Conservation (phyloP, 2,329 filamentous ascomycete genomes). For the Emericellopsis cladophorae region DNA sequence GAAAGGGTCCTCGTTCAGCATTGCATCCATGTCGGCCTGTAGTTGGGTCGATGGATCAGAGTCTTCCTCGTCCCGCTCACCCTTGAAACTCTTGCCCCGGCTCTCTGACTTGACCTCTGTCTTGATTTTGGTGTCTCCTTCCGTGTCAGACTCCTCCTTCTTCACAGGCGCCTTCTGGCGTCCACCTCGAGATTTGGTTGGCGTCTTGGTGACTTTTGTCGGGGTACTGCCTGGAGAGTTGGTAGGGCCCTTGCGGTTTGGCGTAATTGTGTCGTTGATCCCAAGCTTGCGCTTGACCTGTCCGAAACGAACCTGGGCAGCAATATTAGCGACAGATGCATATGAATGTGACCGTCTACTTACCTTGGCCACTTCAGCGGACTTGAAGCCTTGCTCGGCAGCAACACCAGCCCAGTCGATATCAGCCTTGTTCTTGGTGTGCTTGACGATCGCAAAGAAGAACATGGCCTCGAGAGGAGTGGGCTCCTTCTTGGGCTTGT, state of each 20-base stretch:
- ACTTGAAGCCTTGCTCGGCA: conserved; percentile 27
- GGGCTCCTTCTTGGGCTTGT: conserved; percentile 18
- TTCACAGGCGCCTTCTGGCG: conserved; percentile 4
- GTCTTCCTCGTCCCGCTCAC: neutral
- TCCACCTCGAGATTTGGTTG: conserved; percentile 7
- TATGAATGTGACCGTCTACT: conserved; percentile 3
- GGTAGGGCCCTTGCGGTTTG: conserved; percentile 2
- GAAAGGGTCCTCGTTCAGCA: conserved; percentile 5
- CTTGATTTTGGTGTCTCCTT: neutral
- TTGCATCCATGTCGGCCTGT: conserved; percentile 4
- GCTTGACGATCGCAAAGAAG: conserved; percentile 30
- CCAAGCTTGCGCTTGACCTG: conserved; percentile 36
- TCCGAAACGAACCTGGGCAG: conserved; percentile 28
- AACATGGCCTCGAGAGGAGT: conserved; percentile 27
- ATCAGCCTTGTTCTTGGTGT: conserved; percentile 27
- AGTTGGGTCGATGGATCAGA: conserved; percentile 3
- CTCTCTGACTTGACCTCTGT: neutral
- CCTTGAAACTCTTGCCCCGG: neutral
- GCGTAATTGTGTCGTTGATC: conserved; percentile 14
- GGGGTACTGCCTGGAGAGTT: neutral
- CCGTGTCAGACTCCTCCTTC: conserved; percentile 1
- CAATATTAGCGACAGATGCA: neutral
- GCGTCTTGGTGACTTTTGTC: conserved; percentile 15
- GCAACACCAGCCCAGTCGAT: conserved; percentile 37
- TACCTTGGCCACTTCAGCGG: conserved; percentile 30